A percentile compares a stretch with the other conserved stretches of the same genome.
Conservation (phyloP, 2,329 filamentous ascomycete species). For the Ceratocystis colombiana region DNA sequence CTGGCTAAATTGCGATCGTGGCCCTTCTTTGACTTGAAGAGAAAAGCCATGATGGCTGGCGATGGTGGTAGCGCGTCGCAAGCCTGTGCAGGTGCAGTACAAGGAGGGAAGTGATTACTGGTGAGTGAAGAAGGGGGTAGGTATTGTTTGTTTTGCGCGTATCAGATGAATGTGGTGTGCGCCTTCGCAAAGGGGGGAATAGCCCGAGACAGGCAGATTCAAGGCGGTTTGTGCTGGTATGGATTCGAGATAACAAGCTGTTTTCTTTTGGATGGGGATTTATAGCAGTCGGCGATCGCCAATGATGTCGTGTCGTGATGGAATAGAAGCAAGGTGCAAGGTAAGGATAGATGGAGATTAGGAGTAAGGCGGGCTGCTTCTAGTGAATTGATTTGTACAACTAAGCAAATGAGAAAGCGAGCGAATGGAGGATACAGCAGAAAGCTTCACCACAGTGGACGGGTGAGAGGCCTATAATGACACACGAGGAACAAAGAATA, state of each 20-base stretch:
- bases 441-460: background rate
- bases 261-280: background rate
- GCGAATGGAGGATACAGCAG: background rate
- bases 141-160: background rate
- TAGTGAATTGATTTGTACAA: background rate
- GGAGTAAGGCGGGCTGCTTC: background rate
- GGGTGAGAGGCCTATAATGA: background rate
- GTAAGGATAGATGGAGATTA: background rate
- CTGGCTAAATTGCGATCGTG: conserved; percentile 51
- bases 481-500: conserved; percentile 3
- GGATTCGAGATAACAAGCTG: conserved; percentile 6
- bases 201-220: background rate
- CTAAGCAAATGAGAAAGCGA: background rate
- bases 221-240: background rate
- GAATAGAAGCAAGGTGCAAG: background rate
- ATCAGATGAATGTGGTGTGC: background rate
- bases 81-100: background rate
- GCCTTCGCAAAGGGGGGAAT: background rate
- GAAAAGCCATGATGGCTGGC: conserved; percentile 55
- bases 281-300: background rate
- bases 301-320: background rate
- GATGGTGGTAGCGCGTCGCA: conserved; percentile 16
- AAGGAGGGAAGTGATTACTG: background rate
- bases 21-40: conserved; percentile 73
- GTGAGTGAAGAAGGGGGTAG: background rate